Evolutionary conservation across 352 stramenopile genomes (phyloP).

Genomic region (Pseudoperonospora humuli): DNA sequence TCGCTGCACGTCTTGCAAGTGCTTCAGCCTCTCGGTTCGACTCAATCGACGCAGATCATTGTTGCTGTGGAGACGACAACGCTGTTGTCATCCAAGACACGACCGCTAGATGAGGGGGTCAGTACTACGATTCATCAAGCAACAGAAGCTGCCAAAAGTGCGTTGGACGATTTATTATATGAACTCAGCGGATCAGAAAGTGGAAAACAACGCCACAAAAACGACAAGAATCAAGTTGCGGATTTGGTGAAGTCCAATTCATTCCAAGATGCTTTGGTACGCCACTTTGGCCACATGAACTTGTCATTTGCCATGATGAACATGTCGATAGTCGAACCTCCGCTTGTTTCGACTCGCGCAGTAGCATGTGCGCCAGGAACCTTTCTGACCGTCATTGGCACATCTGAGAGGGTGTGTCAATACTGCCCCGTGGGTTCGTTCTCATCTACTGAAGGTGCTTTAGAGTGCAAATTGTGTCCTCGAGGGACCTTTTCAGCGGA

Average conservation of each 20-base stretch:
- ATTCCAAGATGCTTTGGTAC: conserved; percentile 20
- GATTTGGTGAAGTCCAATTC: conserved; percentile 7
- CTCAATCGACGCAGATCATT: conserved; percentile 6
- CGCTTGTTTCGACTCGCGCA: conserved; percentile 25
- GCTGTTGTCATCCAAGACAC: not conserved
- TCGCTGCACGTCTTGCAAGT: conserved; percentile 27
- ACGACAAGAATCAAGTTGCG: conserved; percentile 4
- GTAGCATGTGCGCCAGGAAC: conserved; percentile 25
- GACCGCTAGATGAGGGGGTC: not conserved
- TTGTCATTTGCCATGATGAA: conserved; percentile 13
- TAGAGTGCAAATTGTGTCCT: conserved; percentile 34
- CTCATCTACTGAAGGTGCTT: conserved; percentile 17
- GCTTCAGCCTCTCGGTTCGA: not conserved
- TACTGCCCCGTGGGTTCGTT: conserved; percentile 33
- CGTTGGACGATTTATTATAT: conserved; percentile 9
- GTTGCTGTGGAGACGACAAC: conserved; percentile 22
- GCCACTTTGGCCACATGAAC: conserved; percentile 12
- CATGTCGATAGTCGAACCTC: conserved; percentile 12
- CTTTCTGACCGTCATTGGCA: conserved; percentile 14
- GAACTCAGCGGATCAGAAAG: conserved; percentile 6
- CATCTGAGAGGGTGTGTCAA: conserved; percentile 10
- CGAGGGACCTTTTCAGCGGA: conserved; percentile 28
- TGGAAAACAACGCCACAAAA: not conserved
- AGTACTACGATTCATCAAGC: conserved; percentile 9
- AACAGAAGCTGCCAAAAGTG: conserved; percentile 8